Evolutionary conservation across 495 filamentous ascomycete species (phyloP), one percentile per base, ranked within the genome.

Genomic region (Annulohypoxylon bovei): DNA sequence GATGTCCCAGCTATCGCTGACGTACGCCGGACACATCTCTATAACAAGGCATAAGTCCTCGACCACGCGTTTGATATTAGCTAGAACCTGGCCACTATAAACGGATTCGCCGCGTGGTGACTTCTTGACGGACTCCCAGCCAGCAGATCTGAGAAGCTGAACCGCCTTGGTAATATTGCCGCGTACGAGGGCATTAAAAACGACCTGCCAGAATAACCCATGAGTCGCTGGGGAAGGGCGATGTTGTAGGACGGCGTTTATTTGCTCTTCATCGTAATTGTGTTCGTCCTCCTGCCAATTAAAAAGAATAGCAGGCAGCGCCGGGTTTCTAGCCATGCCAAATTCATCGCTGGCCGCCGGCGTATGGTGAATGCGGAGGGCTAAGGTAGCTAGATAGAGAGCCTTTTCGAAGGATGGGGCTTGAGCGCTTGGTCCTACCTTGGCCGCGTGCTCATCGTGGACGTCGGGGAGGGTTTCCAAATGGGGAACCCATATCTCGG

Each of bases 281-380:
- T 95, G 89, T 70, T 91, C 85, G 2, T 82, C 82, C 55, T 92
- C 83, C 37, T 96, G 81, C 93, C 93, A 98, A 64, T 90, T 85
- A 22, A 96, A 83, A 14, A 98, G 81, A 28, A 93, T 83, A 68
- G 89, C 88, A 12, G 94, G 92, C 5, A 95, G 79, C 5, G 91
- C 85, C 35, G 78, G 70, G 47, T 72, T 62, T 59, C 52, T 71
- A 18, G 66, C 20, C 18, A 79, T 75, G 11, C 80, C 79, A 50
- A 78, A 79, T 6, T 81, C 78, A 30, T 83, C 79, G 33, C 23
- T 64, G 75, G 77, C 20, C 83, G 83, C 32, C 7, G 75, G 70
- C 16, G 92, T 91, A 74, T 95, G 90, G 70, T 93, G 91, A 32
- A 96, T 84, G 57, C 87, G 87, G 20, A 97, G 83, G 7, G 93